A percentile compares a stretch with the other conserved stretches of the same genome.
phyloP scores from a whole-genome alignment of 495 filamentous ascomycete species.

The Tuber melanosporum region DNA sequence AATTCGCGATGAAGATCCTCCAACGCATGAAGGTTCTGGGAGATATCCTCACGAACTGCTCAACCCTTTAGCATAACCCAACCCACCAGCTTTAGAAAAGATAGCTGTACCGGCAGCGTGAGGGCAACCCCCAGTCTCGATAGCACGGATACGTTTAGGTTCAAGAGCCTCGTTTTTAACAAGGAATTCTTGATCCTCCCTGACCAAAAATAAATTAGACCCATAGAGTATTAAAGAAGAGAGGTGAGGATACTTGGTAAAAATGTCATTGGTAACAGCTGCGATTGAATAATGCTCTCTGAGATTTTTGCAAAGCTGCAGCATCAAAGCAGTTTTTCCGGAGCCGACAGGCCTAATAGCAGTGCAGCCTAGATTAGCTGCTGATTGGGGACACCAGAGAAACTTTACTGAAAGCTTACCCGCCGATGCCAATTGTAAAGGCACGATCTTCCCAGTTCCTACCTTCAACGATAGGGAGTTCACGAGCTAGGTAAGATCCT shows the following conservation, averaged over 20 bases:
- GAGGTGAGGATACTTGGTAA: constrained; percentile 57
- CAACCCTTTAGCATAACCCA: neutral
- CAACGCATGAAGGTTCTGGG: constrained; percentile 82
- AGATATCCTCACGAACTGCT: constrained; percentile 87
- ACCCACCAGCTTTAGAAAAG: neutral
- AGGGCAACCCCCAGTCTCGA: constrained; percentile 95
- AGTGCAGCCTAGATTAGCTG: neutral
- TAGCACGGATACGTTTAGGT: constrained; percentile 75
- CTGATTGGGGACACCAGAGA: neutral
- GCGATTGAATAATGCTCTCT: constrained; percentile 75
- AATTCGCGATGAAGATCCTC: constrained; percentile 76
- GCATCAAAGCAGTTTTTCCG: constrained; percentile 95
- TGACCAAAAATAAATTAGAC: constrained; percentile 39
- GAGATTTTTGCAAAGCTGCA: constrained; percentile 73
- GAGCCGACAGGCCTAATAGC: constrained; percentile 78
- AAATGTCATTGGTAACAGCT: constrained; percentile 98
- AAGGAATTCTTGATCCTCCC: constrained; percentile 96
- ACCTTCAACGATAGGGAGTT: constrained; percentile 85
- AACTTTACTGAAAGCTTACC: constrained; percentile 53
- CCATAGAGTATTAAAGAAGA: neutral
- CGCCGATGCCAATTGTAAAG: constrained; percentile 93
- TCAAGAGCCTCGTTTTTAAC: constrained; percentile 78
- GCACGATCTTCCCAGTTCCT: constrained; percentile 84
- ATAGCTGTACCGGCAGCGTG: constrained; percentile 61
- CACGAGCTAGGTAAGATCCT: constrained; percentile 79